A percentile compares a stretch with the other conserved stretches of the same genome.
Conservation (phyloP, 441 rosid species). For the Bocquillonia castaneifolia region DNA sequence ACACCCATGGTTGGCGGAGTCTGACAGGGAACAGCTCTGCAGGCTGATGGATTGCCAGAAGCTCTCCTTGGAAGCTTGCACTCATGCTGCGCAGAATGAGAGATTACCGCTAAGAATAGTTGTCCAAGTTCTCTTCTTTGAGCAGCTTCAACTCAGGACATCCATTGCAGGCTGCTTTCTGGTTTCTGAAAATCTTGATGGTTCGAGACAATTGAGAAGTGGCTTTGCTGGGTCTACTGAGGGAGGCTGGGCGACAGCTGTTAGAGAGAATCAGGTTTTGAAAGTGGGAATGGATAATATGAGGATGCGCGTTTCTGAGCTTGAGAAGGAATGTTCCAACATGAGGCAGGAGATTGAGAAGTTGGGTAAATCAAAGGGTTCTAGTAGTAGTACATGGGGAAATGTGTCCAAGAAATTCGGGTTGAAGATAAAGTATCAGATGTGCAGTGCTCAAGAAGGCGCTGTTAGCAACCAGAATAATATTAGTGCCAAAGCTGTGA, state of each 20-base stretch:
- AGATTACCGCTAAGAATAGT: conserved; percentile 80
- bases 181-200: conserved; percentile 89
- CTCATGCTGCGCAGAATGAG: conserved; percentile 98
- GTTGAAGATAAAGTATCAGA: conserved; percentile 83
- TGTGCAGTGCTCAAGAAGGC: conserved; percentile 92
- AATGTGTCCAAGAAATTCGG: conserved; percentile 78
- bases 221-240: conserved; percentile 63
- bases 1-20: conserved; percentile 88
- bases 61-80: conserved; percentile 94
- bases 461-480: conserved; percentile 66
- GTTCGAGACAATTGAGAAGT: conserved; percentile 78
- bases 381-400: conserved; percentile 62
- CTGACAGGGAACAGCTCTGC: conserved; percentile 86
- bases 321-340: conserved; percentile 82
- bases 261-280: conserved; percentile 88
- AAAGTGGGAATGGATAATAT: conserved; percentile 95
- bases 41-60: conserved; percentile 92
- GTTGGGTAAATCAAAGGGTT: conserved; percentile 54
- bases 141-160: conserved; percentile 97
- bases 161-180: conserved; percentile 92
- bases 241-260: conserved; percentile 91
- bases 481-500: conserved; percentile 48
- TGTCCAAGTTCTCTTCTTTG: conserved; percentile 91
- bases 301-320: conserved; percentile 87
- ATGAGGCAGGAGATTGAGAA: conserved; percentile 95